phyloP scores from a whole-genome alignment of 768 basidiomycete species.

The Asterophora lycoperdoides region DNA sequence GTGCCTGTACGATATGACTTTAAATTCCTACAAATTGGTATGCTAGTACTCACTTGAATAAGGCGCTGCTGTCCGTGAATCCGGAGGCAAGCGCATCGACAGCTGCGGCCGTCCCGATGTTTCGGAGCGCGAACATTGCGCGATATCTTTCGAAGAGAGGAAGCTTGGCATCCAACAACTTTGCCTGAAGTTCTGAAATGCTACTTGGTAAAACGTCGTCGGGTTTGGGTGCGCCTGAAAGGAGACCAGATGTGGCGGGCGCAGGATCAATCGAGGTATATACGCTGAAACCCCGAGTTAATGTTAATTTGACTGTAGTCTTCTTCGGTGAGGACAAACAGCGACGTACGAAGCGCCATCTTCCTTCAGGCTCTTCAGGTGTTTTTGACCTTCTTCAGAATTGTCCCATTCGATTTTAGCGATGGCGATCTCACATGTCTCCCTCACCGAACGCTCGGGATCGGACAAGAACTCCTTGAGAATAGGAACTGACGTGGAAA shows the following conservation, averaged over 20 bases:
- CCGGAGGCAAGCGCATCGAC: slow-evolving; percentile 90
- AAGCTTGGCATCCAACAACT: slow-evolving; percentile 60
- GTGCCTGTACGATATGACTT: slow-evolving; percentile 51
- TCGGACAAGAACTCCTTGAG: slow-evolving; percentile 71
- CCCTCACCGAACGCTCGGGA: slow-evolving; percentile 70
- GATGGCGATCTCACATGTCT: slow-evolving; percentile 97
- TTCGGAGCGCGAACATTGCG: slow-evolving; percentile 96
- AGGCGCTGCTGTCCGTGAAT: slow-evolving; percentile 81
- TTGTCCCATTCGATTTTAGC: slow-evolving; percentile 93
- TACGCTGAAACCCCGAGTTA: slow-evolving; percentile 35
- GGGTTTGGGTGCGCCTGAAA: slow-evolving; percentile 49
- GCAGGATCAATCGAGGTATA: slow-evolving; percentile 91
- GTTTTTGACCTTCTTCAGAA: slow-evolving; percentile 63
- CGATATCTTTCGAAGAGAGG: slow-evolving; percentile 92
- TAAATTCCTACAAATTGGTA: background rate
- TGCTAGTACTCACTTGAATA: slow-evolving; percentile 77
- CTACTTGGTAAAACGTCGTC: slow-evolving; percentile 43
- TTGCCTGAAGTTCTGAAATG: slow-evolving; percentile 52
- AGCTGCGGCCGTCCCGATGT: slow-evolving; percentile 81
- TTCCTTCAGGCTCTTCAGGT: slow-evolving; percentile 30
- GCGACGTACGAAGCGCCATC: slow-evolving; percentile 34
- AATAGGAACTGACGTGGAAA: slow-evolving; percentile 57
- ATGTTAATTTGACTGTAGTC: background rate
- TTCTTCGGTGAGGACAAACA: background rate
- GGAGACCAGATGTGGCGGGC: slow-evolving; percentile 65